Percentiles rank a stretch among this genome's conserved stretches.
Conservation (phyloP, 805 yeast species). For the Sungouiozyma intestinalis region DNA sequence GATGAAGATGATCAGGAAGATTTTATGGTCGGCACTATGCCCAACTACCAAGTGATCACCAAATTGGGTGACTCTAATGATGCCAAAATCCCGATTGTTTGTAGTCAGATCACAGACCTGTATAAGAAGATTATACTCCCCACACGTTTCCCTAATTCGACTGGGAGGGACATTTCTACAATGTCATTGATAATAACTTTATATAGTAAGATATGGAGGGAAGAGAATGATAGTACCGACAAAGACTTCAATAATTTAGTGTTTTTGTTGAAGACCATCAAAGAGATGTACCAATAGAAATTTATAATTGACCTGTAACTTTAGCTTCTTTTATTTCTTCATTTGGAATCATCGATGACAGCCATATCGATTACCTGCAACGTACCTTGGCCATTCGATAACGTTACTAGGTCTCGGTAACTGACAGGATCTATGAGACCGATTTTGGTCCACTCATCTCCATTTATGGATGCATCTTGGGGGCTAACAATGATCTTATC, state of each 20-base stretch:
- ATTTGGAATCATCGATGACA: constrained; percentile 46
- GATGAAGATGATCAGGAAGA: constrained; percentile 13
- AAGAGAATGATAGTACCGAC: constrained; percentile 12
- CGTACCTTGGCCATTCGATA: constrained; percentile 48
- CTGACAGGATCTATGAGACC: constrained; percentile 81
- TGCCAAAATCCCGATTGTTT: constrained; percentile 38
- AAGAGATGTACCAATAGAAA: constrained; percentile 15
- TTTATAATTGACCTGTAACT: not conserved
- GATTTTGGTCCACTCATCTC: constrained; percentile 41
- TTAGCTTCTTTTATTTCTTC: not conserved
- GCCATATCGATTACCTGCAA: constrained; percentile 86
- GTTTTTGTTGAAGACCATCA: constrained; percentile 31
- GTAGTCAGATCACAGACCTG: constrained; percentile 34
- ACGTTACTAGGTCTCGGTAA: constrained; percentile 58
- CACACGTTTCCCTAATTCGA: constrained; percentile 3
- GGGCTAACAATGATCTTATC: constrained; percentile 34
- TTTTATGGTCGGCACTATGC: constrained; percentile 19
- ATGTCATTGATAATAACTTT: constrained; percentile 31
- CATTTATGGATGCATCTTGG: constrained; percentile 35
- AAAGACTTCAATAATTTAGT: constrained; percentile 37
- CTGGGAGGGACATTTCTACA: constrained; percentile 5
- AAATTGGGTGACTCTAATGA: constrained; percentile 40
- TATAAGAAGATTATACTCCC: constrained; percentile 20
- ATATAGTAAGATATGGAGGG: constrained; percentile 39
- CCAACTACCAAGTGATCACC: constrained; percentile 37